Conservation (phyloP, 495 filamentous ascomycete genomes). For the Monascus purpureus region DNA sequence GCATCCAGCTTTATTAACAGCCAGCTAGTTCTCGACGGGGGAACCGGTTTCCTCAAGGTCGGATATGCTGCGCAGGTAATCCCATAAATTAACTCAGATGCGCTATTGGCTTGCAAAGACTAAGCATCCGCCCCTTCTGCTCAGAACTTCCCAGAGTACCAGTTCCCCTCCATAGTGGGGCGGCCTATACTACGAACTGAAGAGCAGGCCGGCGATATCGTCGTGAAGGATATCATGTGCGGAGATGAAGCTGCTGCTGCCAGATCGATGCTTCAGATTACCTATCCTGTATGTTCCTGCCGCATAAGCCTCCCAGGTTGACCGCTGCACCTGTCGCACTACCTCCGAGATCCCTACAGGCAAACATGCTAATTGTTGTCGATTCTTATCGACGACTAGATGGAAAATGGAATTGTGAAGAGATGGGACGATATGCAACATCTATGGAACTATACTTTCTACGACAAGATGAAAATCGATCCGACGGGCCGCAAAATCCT, state of each 20-base stretch:
- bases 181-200: conserved; percentile 94
- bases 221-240: conserved; percentile 99
- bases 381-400: no score
- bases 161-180: conserved; percentile 96
- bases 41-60: conserved; percentile 98
- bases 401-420: conserved; percentile 99
- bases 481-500: conserved; percentile 90
- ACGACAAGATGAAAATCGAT: conserved; percentile 89
- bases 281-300: conserved; percentile 60
- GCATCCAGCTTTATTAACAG: conserved; percentile 14
- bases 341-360: no score
- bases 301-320: no score
- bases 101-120: conserved; percentile 4
- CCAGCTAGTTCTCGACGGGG: conserved; percentile 90
- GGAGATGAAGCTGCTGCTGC: conserved; percentile 95
- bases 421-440: conserved; percentile 99
- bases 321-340: no score
- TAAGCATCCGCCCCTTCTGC: conserved; percentile 1
- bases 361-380: conserved; percentile 18
- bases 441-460: conserved; percentile 97
- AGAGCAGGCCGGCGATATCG: conserved; percentile 60
- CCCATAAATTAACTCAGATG: conserved; percentile 3
- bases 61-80: conserved; percentile 83
- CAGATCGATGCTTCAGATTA: conserved; percentile 92
- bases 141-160: conserved; percentile 95